Base-by-base conservation (phyloP, 2,329 filamentous ascomycete species). In the Neopestalotiopsis sp. region DNA sequence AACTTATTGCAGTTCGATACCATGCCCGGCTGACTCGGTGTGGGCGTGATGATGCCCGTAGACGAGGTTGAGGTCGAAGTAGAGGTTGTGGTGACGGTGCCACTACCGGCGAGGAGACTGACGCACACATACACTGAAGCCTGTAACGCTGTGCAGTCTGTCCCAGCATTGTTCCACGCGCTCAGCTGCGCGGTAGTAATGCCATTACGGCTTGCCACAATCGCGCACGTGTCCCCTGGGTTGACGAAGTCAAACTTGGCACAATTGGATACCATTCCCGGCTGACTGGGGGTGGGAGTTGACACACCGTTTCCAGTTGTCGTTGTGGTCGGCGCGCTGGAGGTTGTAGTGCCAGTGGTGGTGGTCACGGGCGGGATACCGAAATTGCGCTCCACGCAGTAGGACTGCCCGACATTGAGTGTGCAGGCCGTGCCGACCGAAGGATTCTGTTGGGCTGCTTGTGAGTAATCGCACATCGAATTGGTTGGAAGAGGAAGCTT, bases 311-410 rank as follows among this genome's bases (percentile, higher is more conserved):
- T 49, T 17, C 45, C 60, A 4, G 67, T 68, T 17, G 60, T 59
- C 13, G 67, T 30, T 4, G 60, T 64, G 5, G 66, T 42, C 4
- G 67, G 45, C 6, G 59, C 14, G 40, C 12, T 28, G 34, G 66
- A 56, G 24, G 45, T 24, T 24, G 52, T 24, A 38, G 24, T 65
- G 38, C 30, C 45, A 13, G 65, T 59, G 13, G 65, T 66, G 12
- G 62, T 7, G 1, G 49, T 66, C 30, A 49, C 5, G 7, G 62
- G 52, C 5, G 67, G 52, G 14, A 66, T 32, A 28, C 62, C 67
- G 3, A 12, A 68, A 30, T 68, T 68, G 62, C 66, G 24, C 28
- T 68, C 67, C 30, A 68, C 65, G 40, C 67, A 68, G 38, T 68
- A 68, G 58, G 62, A 68, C 28, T 68, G 52, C 20, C 67, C 67